Evolutionary conservation across 257 asterid species (phyloP).

Genomic region (Solanum appendiculatum): DNA sequence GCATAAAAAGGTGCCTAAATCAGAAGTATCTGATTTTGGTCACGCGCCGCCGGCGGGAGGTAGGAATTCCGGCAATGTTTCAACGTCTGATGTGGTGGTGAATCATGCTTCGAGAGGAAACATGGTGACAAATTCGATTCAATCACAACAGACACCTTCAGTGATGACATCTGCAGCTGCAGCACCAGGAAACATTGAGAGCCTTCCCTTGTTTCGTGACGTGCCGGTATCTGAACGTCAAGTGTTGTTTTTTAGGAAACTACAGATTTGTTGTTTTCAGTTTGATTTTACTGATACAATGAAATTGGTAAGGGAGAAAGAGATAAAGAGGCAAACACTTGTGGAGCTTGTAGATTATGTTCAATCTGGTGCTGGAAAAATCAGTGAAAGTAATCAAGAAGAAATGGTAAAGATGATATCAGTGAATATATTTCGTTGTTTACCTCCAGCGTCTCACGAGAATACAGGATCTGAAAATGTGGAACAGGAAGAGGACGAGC

Average conservation of each 20-base stretch:
- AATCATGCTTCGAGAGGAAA: constrained; percentile 37
- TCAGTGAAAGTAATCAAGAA: constrained; percentile 9
- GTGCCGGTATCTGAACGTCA: constrained; percentile 17
- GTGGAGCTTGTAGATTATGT: constrained; percentile 13
- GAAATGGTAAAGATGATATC: constrained; percentile 16
- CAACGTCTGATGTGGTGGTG: constrained; percentile 37
- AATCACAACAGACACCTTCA: background rate
- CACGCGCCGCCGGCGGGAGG: constrained; percentile 13
- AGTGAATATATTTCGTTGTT: constrained; percentile 9
- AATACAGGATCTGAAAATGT: constrained; percentile 14
- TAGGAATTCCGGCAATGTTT: constrained; percentile 28
- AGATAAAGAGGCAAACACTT: constrained; percentile 14
- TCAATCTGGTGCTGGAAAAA: constrained; percentile 12
- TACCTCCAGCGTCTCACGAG: constrained; percentile 16
- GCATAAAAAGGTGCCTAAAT: constrained; percentile 32
- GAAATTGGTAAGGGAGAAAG: constrained; percentile 13
- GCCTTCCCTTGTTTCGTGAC: constrained; percentile 18
- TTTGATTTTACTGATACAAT: constrained; percentile 15
- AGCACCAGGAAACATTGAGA: constrained; percentile 8
- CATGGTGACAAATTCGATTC: constrained; percentile 8
- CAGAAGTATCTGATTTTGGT: constrained; percentile 16
- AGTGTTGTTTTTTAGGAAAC: constrained; percentile 7
- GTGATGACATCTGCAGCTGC: background rate
- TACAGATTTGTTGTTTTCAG: constrained; percentile 18
- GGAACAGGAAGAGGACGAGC: constrained; percentile 21